Evolutionary conservation across 768 basidiomycete species (phyloP).

Genomic region (Trametes gibbosa): DNA sequence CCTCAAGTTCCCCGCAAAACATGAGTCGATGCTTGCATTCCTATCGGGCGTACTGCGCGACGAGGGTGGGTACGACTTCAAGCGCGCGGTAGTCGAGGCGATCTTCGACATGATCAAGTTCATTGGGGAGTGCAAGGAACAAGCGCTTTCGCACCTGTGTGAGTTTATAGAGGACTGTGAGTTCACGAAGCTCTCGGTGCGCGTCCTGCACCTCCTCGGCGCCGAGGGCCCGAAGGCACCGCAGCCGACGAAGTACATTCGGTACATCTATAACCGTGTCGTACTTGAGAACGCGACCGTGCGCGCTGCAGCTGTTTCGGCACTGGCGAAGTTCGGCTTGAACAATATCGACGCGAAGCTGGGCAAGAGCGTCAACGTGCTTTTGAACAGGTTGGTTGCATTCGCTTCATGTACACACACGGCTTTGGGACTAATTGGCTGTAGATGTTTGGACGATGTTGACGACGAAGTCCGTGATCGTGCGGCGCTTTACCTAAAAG

Average conservation of each 20-base stretch:
- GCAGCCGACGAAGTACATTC: conserved; percentile 98
- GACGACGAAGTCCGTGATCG: conserved; percentile 99
- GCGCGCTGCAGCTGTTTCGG: conserved; percentile 91
- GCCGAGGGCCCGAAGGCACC: conserved; percentile 94
- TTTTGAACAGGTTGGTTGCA: conserved; percentile 68
- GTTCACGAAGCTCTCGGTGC: conserved; percentile 97
- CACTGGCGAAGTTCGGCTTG: conserved; percentile 95
- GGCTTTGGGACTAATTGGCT: background rate
- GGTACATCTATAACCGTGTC: conserved; percentile 99
- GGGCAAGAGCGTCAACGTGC: conserved; percentile 82
- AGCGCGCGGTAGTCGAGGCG: conserved; percentile 97
- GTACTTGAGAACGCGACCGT: conserved; percentile 98
- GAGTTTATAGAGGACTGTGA: conserved; percentile 99
- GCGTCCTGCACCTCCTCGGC: conserved; percentile 92
- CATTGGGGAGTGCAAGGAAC: conserved; percentile 93
- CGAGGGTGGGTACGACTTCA: conserved; percentile 99
- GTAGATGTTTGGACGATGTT: conserved; percentile 93
- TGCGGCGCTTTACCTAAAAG: conserved; percentile 89
- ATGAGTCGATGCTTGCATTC: conserved; percentile 96
- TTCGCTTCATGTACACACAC: too few species aligned
- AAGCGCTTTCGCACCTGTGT: conserved; percentile 95
- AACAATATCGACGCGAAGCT: conserved; percentile 76
- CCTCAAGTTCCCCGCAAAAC: conserved; percentile 97
- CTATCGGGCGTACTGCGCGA: conserved; percentile 94
- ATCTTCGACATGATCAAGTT: conserved; percentile 99